Evolutionary conservation across 202 grass and related monocot species (phyloP), one percentile per base, ranked within the genome.

Genomic region (Setaria italica): DNA sequence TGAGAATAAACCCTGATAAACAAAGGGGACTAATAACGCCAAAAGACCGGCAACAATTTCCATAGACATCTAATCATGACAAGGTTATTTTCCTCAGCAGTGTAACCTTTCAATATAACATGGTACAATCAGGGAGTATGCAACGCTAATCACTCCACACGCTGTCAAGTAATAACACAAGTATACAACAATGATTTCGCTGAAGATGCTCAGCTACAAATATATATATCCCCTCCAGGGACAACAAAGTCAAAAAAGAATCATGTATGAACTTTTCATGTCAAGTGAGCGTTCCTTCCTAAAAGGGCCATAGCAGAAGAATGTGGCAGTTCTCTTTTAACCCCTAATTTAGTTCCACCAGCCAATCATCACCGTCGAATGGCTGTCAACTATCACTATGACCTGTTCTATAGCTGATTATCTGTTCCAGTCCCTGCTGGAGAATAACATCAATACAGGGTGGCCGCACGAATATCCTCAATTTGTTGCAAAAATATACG

Each of bases 101-200:
- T 87, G 66, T 80, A n/a, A 65, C 45, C 6, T 32, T 75, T 79
- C 46, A 48, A 80, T 87, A 45, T 53, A 54, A 13, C 50, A 60
- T 84, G 35, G 19, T 80, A 90, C 76, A 86, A 75, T 74, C 71
- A 74, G 60, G 50, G 51, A 79, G 74, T 79, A 47, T 62, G 79
- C 45, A 87, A 79, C 55, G 57, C 84, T 87, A 87, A 63, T 80
- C 35, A 76, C 80, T 87, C 77, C 84, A 87, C 68, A 83, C 63
- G 21, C 84, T 75, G 46, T 74, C 25, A 84, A 63, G 62, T 76
- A 90, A 75, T 84, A 87, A 70, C 76, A 88, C 68, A 88, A 80
- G 70, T 90, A 90, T 87, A 84, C 89, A 87, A 70, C 84, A 80
- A 76, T 13, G 29, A 56, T 70, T 83, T 86, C 80, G 80, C 80